phyloP scores from a whole-genome alignment of 2,329 filamentous ascomycete genomes.

The Acrocalymma vagum region DNA sequence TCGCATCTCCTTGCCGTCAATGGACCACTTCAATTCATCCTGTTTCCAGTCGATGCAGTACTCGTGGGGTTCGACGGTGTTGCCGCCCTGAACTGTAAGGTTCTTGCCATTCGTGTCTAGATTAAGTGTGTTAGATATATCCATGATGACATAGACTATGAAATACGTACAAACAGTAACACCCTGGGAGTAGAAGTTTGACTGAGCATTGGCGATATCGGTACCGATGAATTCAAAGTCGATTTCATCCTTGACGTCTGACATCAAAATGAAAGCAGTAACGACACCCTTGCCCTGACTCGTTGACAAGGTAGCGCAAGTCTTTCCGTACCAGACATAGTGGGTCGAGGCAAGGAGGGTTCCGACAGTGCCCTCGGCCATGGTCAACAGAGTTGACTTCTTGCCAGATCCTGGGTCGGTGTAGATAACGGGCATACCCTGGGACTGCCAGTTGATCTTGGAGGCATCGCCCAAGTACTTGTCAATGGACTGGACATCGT shows the following conservation, averaged over 20 bases:
- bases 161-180: slow-evolving; percentile 80
- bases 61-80: slow-evolving; percentile 85
- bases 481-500: slow-evolving; percentile 74
- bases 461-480: slow-evolving; percentile 87
- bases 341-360: slow-evolving; percentile 84
- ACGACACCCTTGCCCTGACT: slow-evolving; percentile 87
- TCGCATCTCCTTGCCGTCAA: slow-evolving; percentile 82
- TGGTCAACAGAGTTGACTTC: slow-evolving; percentile 76
- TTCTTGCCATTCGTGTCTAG: slow-evolving; percentile 80
- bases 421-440: slow-evolving; percentile 75
- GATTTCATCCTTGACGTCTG: slow-evolving; percentile 97
- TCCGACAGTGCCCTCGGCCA: slow-evolving; percentile 85
- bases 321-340: slow-evolving; percentile 98
- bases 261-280: slow-evolving; percentile 95
- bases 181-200: slow-evolving; percentile 97
- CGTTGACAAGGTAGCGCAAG: slow-evolving; percentile 85
- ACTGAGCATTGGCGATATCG: slow-evolving; percentile 80
- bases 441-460: slow-evolving; percentile 86
- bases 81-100: slow-evolving; percentile 62
- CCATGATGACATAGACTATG: background rate
- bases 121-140: slow-evolving; percentile 18
- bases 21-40: slow-evolving; percentile 83
- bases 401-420: slow-evolving; percentile 56
- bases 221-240: slow-evolving; percentile 94
- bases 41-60: slow-evolving; percentile 95